phyloP scores from a whole-genome alignment of 495 filamentous ascomycete genomes.

The Oidiodendron maius region DNA sequence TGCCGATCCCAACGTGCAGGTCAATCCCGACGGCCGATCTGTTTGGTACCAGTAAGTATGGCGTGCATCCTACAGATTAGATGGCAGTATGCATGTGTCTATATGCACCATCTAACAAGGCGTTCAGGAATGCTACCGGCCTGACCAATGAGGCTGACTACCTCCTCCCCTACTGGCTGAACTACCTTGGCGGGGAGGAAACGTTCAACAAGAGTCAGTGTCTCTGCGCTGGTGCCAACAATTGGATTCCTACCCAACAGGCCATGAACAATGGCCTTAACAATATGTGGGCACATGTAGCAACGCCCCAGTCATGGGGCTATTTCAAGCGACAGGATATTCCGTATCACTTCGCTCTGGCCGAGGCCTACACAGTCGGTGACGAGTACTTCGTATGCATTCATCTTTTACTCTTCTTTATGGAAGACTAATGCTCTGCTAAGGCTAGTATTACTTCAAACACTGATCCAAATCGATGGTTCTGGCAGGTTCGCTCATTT shows the following conservation, averaged over 20 bases:
- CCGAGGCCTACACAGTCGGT: slow-evolving; percentile 26
- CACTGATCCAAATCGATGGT: slow-evolving; percentile 27
- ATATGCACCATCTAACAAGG: background rate
- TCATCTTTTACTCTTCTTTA: slow-evolving; percentile 5
- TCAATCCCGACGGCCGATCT: slow-evolving; percentile 18
- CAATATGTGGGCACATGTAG: slow-evolving; percentile 24
- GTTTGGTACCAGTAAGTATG: slow-evolving; percentile 24
- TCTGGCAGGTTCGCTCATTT: no score
- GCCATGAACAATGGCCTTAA: slow-evolving; percentile 22
- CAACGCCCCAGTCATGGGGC: slow-evolving; percentile 23
- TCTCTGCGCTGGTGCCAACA: slow-evolving; percentile 23
- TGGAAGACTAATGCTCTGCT: background rate
- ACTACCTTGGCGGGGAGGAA: slow-evolving; percentile 16
- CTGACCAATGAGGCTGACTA: background rate
- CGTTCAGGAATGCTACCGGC: background rate
- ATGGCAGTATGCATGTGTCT: background rate
- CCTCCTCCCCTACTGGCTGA: slow-evolving; percentile 16
- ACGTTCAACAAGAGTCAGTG: slow-evolving; percentile 23
- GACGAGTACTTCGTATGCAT: slow-evolving; percentile 27
- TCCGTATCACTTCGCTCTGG: slow-evolving; percentile 27
- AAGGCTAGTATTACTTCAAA: slow-evolving; percentile 6
- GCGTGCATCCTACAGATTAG: background rate
- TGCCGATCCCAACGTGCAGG: slow-evolving; percentile 29
- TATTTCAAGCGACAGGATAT: slow-evolving; percentile 26
- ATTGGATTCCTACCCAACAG: slow-evolving; percentile 9